Base-by-base conservation (phyloP, 192 early-diverging fungal genomes). In the Coemansia javaensis region DNA sequence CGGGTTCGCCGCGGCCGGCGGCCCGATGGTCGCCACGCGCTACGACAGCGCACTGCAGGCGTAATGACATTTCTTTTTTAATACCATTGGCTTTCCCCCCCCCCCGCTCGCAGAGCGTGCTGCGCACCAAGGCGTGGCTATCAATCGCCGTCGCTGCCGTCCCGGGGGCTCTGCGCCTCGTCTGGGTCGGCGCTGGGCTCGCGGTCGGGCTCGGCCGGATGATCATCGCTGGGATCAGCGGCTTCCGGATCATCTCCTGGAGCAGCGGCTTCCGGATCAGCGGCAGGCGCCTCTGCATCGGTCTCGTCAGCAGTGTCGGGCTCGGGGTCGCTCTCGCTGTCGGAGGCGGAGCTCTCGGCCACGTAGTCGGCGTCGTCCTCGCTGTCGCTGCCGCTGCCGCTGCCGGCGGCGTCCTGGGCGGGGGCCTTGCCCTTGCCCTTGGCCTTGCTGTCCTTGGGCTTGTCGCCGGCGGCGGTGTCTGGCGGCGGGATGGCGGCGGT, bases 21-120 rank as follows among this genome's bases (percentile, higher is more conserved):
- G 69, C 15, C 48, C 49, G 40, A 73, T 73, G 69, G 53, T 73
- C 1, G 69, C 69, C 9, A 52, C 57, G 14, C 47, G 57, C 10
- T 73, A 73, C 27, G 57, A 35, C 28, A 60, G 53, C 25, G 62
- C 69, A 4, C 39, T 73, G 15, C 69, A 73, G 13, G 69, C 63
- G 3, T 73, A 50, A 37, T 10, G n/a, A 32, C 11, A 23, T 10
- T 41, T 18, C 13, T 44, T 43, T 4, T 23, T 40, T 40, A 17
- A 10, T 2, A 11, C 1, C 8, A 28, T 28, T 3, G 8, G 16
- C 10, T 46, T 30, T 46, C n/a, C n/a, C n/a, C n/a, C n/a, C n/a
- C n/a, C n/a, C n/a, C n/a, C n/a, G n/a, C n/a, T n/a, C n/a, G n/a
- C n/a, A n/a, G n/a, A n/a, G n/a, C n/a, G n/a, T n/a, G n/a, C n/a